Evolutionary conservation across 352 stramenopile genomes (phyloP).

Genomic region (Phytophthora quininea): DNA sequence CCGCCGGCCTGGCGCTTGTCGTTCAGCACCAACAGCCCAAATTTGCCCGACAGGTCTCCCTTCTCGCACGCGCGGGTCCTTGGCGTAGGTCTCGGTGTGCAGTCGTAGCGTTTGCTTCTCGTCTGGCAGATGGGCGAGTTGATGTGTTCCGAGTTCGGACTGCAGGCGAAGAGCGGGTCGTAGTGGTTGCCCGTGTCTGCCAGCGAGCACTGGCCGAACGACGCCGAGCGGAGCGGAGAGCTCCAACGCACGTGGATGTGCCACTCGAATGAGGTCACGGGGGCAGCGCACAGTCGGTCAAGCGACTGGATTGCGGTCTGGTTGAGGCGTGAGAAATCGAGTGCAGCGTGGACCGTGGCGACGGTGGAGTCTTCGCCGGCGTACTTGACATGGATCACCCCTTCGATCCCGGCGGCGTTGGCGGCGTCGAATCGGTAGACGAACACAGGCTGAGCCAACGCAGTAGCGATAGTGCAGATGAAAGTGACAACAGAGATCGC

Average conservation of each 20-base stretch:
- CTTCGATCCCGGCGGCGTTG: slow-evolving; percentile 26
- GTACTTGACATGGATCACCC: slow-evolving; percentile 30
- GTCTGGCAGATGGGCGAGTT: slow-evolving; percentile 30
- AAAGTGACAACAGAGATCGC: slow-evolving; percentile 2
- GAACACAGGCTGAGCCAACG: slow-evolving; percentile 12
- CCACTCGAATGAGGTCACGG: slow-evolving; percentile 45
- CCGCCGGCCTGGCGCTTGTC: slow-evolving; percentile 22
- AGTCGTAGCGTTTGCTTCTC: slow-evolving; percentile 42
- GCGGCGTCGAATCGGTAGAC: slow-evolving; percentile 33
- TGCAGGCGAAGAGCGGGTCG: slow-evolving; percentile 55
- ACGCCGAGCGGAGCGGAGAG: slow-evolving; percentile 20
- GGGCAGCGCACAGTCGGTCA: slow-evolving; percentile 32
- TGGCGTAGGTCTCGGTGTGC: slow-evolving; percentile 39
- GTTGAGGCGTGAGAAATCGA: slow-evolving; percentile 47
- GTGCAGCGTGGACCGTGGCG: slow-evolving; percentile 30
- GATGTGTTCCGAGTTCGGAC: slow-evolving; percentile 47
- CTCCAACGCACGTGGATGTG: slow-evolving; percentile 56
- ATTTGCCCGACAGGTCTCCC: slow-evolving; percentile 58
- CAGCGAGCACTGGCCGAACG: slow-evolving; percentile 41
- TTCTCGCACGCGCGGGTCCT: slow-evolving; percentile 49
- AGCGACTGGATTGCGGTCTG: slow-evolving; percentile 16
- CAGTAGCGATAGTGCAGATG: not conserved
- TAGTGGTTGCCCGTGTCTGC: slow-evolving; percentile 56
- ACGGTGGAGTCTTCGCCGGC: slow-evolving; percentile 19
- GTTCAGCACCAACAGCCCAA: slow-evolving; percentile 37